A percentile compares a stretch with the other conserved stretches of the same genome.
Evolutionary conservation across 2,329 filamentous ascomycete genomes (phyloP).

Genomic region (Trichophyton mentagrophytes): DNA sequence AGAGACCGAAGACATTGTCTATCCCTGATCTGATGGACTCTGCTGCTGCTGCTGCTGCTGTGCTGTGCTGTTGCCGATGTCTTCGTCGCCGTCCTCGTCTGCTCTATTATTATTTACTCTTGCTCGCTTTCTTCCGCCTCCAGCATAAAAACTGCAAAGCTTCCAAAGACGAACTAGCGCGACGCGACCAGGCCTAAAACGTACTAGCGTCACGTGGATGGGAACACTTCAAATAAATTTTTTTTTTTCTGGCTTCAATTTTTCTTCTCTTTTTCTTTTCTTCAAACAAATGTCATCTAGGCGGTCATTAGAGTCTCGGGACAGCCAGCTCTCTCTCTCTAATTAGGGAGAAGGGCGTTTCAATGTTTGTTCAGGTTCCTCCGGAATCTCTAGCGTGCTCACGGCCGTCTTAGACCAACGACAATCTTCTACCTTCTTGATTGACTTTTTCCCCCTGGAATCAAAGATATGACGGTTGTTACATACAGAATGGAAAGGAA

Average conservation of each 20-base stretch:
- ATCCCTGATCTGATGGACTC: background rate
- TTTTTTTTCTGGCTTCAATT: conserved; percentile 7
- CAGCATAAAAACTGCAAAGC: background rate
- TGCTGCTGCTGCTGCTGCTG: background rate
- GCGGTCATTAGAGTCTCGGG: conserved; percentile 99
- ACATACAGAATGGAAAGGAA: conserved; percentile 36
- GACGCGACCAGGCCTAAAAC: conserved; percentile 19
- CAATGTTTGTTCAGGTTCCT: conserved; percentile 85
- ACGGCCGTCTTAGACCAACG: conserved; percentile 84
- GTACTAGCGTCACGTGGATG: conserved; percentile 20
- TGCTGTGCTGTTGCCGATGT: background rate
- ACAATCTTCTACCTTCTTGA: conserved; percentile 55
- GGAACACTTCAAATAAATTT: background rate
- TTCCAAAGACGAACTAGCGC: conserved; percentile 4
- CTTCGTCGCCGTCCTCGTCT: conserved; percentile 6
- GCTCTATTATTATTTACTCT: background rate
- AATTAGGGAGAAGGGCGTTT: conserved; percentile 32
- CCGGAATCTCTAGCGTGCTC: conserved; percentile 86
- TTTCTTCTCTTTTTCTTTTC: conserved; percentile 23
- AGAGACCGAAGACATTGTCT: background rate
- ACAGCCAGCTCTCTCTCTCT: conserved; percentile 44
- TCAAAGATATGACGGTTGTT: conserved; percentile 16
- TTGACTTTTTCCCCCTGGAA: conserved; percentile 43
- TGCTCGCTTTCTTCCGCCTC: background rate
- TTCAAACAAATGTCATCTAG: conserved; percentile 48